These are phyloP conservation scores for Phyllostachys edulis DNA, from an alignment of 176 grass and related monocot species.

Conservation along the genomic window DNA sequence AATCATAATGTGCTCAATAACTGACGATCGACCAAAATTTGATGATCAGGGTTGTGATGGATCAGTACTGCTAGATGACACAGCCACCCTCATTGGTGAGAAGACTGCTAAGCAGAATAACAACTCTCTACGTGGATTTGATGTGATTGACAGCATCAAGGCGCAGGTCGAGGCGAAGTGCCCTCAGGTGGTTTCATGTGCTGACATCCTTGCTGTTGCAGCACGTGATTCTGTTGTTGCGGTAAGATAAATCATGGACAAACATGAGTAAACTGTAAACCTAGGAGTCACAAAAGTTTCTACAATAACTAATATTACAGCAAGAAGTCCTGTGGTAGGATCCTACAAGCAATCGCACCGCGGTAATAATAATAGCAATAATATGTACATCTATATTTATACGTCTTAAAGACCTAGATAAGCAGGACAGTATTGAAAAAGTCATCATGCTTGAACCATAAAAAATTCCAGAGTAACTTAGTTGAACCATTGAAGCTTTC, in stretches of 20 bases:
- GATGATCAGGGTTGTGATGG: constrained; percentile 54
- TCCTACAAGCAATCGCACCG: too few species aligned
- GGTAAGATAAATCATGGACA: constrained; percentile 33
- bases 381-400: background rate
- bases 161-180: constrained; percentile 48
- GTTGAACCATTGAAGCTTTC: background rate
- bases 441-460: background rate
- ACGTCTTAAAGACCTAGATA: background rate
- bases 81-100: constrained; percentile 44
- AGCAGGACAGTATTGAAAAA: background rate
- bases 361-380: background rate
- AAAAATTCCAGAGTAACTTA: background rate
- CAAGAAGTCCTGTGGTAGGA: too few species aligned
- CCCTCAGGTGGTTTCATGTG: constrained; percentile 53
- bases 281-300: background rate
- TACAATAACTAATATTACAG: background rate
- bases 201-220: constrained; percentile 58
- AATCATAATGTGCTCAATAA: background rate
- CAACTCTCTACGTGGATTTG: constrained; percentile 47
- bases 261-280: background rate
- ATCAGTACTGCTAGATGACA: constrained; percentile 67
- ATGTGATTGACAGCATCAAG: constrained; percentile 62
- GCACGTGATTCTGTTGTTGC: constrained; percentile 54
- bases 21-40: background rate
- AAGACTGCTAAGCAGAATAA: constrained; percentile 51